Evolutionary conservation across 176 grass and related monocot species (phyloP).

Genomic region (Luzula sylvatica): DNA sequence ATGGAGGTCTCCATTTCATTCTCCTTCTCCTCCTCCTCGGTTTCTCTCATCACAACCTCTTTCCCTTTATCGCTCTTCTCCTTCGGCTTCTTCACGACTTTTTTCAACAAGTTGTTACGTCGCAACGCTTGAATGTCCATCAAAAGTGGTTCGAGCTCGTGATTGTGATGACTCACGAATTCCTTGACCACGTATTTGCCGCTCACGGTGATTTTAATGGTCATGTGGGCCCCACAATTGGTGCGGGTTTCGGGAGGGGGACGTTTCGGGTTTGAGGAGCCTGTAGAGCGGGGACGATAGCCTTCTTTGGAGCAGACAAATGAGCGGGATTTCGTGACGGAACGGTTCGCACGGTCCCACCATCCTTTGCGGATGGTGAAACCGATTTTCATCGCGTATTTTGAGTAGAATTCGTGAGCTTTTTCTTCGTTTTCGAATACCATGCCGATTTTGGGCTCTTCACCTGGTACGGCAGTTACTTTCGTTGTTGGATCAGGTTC

Average conservation of each 20-base stretch:
- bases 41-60: conserved; percentile 9
- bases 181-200: conserved; percentile 61
- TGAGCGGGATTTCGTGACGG: conserved; percentile 42
- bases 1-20: conserved; percentile 17
- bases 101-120: conserved; percentile 59
- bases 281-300: conserved; percentile 39
- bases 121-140: conserved; percentile 70
- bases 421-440: conserved; percentile 67
- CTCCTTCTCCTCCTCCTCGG: conserved; percentile 4
- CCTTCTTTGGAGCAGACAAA: conserved; percentile 88
- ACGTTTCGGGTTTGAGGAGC: conserved; percentile 47
- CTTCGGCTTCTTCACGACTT: conserved; percentile 46
- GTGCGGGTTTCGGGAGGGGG: conserved; percentile 53
- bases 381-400: conserved; percentile 49
- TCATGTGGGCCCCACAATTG: conserved; percentile 69
- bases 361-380: conserved; percentile 76
- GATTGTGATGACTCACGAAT: conserved; percentile 70
- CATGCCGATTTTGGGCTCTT: conserved; percentile 67
- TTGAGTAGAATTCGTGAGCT: conserved; percentile 70
- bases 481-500: conserved; percentile 51
- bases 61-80: conserved; percentile 19
- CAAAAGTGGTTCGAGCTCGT: conserved; percentile 51
- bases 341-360: conserved; percentile 55
- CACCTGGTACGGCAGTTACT: conserved; percentile 39
- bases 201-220: conserved; percentile 61